phyloP scores from a whole-genome alignment of 2,329 filamentous ascomycete genomes.

The Pseudogymnoascus sp. region DNA sequence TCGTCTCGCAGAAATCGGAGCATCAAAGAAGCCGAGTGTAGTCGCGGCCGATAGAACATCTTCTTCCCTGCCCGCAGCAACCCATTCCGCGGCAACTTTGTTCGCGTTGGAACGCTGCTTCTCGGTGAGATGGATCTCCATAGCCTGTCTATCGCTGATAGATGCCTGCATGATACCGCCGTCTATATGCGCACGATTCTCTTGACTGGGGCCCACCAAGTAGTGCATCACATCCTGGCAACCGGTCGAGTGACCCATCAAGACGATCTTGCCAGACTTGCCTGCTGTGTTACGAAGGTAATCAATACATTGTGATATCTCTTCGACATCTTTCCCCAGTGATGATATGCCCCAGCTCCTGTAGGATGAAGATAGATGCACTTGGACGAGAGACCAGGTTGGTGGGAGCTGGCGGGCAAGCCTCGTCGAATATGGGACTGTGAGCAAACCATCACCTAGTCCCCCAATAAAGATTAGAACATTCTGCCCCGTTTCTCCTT shows the following conservation, averaged over 20 bases:
- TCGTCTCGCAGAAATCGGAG: constrained; percentile 46
- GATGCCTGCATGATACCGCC: constrained; percentile 60
- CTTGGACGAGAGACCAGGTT: constrained; percentile 40
- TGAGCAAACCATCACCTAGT: constrained; percentile 44
- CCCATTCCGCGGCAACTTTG: constrained; percentile 34
- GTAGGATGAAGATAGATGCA: constrained; percentile 36
- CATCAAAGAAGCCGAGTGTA: constrained; percentile 25
- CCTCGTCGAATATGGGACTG: constrained; percentile 38
- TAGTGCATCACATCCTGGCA: constrained; percentile 64
- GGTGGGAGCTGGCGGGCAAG: constrained; percentile 29
- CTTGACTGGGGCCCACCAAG: constrained; percentile 30
- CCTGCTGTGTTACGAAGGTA: constrained; percentile 36
- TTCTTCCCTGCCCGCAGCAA: constrained; percentile 34
- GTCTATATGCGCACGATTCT: constrained; percentile 34
- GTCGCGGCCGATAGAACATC: constrained; percentile 35
- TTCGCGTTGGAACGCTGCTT: constrained; percentile 29
- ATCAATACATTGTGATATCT: constrained; percentile 39
- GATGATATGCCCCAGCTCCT: constrained; percentile 35
- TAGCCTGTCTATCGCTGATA: constrained; percentile 53
- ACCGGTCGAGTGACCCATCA: constrained; percentile 64
- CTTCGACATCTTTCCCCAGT: constrained; percentile 39
- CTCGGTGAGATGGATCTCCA: constrained; percentile 32
- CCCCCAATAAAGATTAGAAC: constrained; percentile 47
- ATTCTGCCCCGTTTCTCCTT: constrained; percentile 27
- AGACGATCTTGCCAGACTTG: constrained; percentile 45